Conservation (phyloP, 768 basidiomycete genomes). For the Termitomyces titanicus region DNA sequence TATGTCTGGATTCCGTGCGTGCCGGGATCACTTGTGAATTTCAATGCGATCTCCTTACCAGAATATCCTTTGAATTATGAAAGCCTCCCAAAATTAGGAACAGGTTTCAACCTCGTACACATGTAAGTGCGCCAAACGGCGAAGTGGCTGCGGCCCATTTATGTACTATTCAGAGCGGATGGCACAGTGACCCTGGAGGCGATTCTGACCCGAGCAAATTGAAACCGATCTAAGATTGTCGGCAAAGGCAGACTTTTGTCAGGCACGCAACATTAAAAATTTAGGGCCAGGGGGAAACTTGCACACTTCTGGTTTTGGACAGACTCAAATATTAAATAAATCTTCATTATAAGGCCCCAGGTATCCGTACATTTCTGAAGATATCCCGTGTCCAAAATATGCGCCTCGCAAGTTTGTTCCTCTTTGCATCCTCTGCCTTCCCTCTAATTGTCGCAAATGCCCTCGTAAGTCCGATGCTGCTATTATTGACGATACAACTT, state of each 20-base stretch:
- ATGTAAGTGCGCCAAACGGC: too few relatives aligned
- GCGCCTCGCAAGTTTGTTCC: conserved; percentile 24
- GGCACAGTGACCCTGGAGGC: neutral
- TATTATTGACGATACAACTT: neutral
- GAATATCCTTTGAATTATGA: too few relatives aligned
- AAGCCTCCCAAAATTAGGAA: too few relatives aligned
- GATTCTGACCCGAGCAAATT: neutral
- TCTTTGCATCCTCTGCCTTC: conserved; percentile 22
- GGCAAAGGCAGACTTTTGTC: conserved; percentile 8
- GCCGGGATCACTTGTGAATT: too few relatives aligned
- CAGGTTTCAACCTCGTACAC: too few relatives aligned
- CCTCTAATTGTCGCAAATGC: conserved; percentile 21
- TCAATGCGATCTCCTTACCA: too few relatives aligned
- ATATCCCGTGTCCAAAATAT: conserved; percentile 20
- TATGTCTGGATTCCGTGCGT: too few relatives aligned
- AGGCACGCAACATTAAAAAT: conserved; percentile 19
- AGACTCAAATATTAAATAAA: conserved; percentile 9
- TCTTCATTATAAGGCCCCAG: conserved; percentile 15
- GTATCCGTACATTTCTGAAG: conserved; percentile 5
- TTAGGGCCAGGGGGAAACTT: conserved; percentile 13
- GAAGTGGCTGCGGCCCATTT: too few relatives aligned
- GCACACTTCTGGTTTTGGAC: conserved; percentile 23
- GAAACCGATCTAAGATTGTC: neutral
- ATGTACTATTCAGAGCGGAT: neutral
- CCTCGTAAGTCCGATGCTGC: conserved; percentile 20